phyloP scores from a whole-genome alignment of 345 rosid species.

The Leavenworthia alabamica region DNA sequence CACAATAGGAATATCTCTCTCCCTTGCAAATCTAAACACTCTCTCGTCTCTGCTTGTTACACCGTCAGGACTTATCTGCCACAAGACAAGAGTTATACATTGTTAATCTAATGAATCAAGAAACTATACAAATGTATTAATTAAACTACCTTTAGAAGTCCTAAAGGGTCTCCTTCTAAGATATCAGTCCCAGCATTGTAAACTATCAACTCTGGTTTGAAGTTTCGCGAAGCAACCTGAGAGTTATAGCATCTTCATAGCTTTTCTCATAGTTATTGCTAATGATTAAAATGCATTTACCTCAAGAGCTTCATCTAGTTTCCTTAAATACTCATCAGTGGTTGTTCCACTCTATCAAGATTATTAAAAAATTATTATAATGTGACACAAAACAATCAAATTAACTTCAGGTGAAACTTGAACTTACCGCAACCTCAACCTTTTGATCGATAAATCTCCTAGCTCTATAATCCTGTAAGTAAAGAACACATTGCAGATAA shows the following conservation, averaged over 20 bases:
- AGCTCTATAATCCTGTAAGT: conserved; percentile 62
- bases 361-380: neutral
- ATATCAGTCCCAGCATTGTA: conserved; percentile 98
- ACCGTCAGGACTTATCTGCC: conserved; percentile 78
- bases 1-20: conserved; percentile 60
- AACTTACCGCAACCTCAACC: conserved; percentile 72
- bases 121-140: neutral
- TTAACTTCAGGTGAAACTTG: neutral
- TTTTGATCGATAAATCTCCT: conserved; percentile 66
- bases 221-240: conserved; percentile 63
- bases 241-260: conserved; percentile 8
- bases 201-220: conserved; percentile 68
- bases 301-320: conserved; percentile 84
- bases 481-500: neutral
- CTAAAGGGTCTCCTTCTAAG: conserved; percentile 93
- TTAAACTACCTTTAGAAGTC: conserved; percentile 58
- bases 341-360: conserved; percentile 65
- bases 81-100: conserved; percentile 6
- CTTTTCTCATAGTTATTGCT: neutral
- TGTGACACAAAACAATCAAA: conserved; percentile 1
- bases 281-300: conserved; percentile 30
- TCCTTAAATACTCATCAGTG: conserved; percentile 61
- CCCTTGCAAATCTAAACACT: conserved; percentile 73
- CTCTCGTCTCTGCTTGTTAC: conserved; percentile 74
- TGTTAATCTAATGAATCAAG: neutral